Evolutionary conservation across 2,329 filamentous ascomycete genomes (phyloP).

Genomic region (Didymosphaeria variabile): DNA sequence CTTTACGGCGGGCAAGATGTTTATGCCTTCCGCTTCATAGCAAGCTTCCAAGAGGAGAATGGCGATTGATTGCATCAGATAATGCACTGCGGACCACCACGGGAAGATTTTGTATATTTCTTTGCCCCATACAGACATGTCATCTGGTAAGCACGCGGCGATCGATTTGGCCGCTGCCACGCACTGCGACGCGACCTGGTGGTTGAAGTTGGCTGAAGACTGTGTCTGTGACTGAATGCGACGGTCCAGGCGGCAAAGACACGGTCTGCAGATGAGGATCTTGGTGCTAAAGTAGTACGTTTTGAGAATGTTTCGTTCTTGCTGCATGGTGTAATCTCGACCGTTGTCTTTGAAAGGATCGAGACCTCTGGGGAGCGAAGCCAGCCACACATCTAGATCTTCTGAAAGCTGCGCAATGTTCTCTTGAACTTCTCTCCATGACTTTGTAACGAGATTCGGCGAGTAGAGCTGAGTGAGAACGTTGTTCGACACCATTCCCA

Average conservation of each 20-base stretch:
- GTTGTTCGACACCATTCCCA: conserved; percentile 42
- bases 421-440: conserved; percentile 48
- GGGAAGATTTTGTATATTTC: conserved; percentile 35
- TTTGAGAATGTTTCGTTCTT: conserved; percentile 30
- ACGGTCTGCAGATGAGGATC: conserved; percentile 52
- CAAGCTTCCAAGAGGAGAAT: conserved; percentile 51
- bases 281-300: conserved; percentile 33
- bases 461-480: conserved; percentile 46
- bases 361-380: conserved; percentile 36
- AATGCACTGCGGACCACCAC: conserved; percentile 53
- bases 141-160: conserved; percentile 44
- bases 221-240: conserved; percentile 42
- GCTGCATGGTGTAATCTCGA: conserved; percentile 11
- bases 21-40: conserved; percentile 33
- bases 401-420: conserved; percentile 37
- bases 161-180: conserved; percentile 46
- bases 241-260: conserved; percentile 47
- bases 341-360: conserved; percentile 19
- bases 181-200: conserved; percentile 42
- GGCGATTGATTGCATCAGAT: conserved; percentile 50
- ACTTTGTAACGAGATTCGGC: conserved; percentile 32
- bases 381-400: conserved; percentile 47
- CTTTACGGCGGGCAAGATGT: conserved; percentile 37
- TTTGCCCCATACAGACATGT: conserved; percentile 3
- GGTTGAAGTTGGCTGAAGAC: conserved; percentile 43